These are phyloP conservation scores for Paratinospora sagittata DNA, from an alignment of 164 flowering plant genomes.

Conservation along the genomic window DNA sequence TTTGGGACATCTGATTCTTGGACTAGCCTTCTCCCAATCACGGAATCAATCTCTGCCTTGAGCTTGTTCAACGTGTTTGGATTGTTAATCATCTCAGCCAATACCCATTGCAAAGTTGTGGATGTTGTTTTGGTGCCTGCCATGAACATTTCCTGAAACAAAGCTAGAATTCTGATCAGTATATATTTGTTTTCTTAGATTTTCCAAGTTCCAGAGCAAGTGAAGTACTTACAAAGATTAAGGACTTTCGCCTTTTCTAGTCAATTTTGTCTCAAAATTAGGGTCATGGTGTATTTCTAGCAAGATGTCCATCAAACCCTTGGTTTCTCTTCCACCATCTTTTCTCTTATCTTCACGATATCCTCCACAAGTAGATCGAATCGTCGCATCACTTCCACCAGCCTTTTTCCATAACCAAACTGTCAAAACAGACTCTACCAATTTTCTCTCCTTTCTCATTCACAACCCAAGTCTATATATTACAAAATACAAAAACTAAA, in stretches of 20 bases:
- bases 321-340: conserved; percentile 1
- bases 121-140: too few species aligned
- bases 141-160: too few species aligned
- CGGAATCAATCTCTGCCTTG: conserved; percentile 34
- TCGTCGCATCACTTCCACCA: conserved; percentile 11
- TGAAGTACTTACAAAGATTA: conserved; percentile 25
- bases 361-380: conserved; percentile 33
- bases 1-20: too few species aligned
- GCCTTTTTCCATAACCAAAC: conserved; percentile 25
- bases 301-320: conserved; percentile 29
- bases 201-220: too few species aligned
- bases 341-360: conserved; percentile 20
- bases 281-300: conserved; percentile 27
- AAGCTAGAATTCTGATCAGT: too few species aligned
- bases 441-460: too few species aligned
- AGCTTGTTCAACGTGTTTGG: conserved; percentile 33
- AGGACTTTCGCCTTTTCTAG: conserved; percentile 28
- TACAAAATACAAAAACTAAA: too few species aligned
- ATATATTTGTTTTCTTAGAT: too few species aligned
- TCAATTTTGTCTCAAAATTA: conserved; percentile 21
- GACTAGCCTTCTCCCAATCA: conserved; percentile 27
- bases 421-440: too few species aligned
- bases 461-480: too few species aligned
- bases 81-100: conserved; percentile 48
- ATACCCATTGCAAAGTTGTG: too few species aligned